Percentiles rank a stretch among this genome's conserved stretches.
Conservation (phyloP, 23 red algal species). For the Chondrus crispus region DNA sequence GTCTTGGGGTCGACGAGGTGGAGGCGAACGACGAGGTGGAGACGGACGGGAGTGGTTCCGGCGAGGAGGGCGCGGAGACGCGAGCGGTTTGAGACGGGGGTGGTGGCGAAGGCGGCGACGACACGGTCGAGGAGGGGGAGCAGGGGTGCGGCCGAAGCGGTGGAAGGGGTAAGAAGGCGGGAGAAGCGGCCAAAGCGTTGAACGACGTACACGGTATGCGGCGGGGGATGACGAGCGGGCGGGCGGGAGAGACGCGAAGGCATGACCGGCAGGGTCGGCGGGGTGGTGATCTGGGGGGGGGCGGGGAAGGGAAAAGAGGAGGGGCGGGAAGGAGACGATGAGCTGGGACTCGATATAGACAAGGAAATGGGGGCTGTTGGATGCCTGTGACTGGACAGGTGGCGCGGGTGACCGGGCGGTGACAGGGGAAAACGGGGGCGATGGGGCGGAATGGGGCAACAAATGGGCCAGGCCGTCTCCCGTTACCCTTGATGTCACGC, state of each 20-base stretch:
- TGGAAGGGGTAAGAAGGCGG: constrained; percentile 19
- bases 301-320: not conserved
- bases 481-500: too few relatives aligned
- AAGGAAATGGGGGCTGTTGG: too few relatives aligned
- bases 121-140: constrained; percentile 37
- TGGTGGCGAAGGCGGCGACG: constrained; percentile 29
- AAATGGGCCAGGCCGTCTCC: too few relatives aligned
- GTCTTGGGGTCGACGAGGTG: constrained; percentile 24
- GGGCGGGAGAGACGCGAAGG: not conserved
- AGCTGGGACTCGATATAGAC: too few relatives aligned
- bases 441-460: too few relatives aligned
- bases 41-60: not conserved
- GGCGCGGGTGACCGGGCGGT: too few relatives aligned
- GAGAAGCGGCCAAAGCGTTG: constrained; percentile 29
- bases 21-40: constrained; percentile 2
- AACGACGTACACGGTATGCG: constrained; percentile 49
- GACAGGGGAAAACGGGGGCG: too few relatives aligned
- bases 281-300: not conserved
- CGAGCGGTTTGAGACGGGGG: not conserved
- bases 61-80: not conserved
- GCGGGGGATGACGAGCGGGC: not conserved
- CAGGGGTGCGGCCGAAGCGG: not conserved
- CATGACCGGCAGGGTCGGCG: not conserved
- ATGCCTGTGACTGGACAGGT: too few relatives aligned
- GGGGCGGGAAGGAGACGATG: not conserved